phyloP scores from a whole-genome alignment of 2,329 filamentous ascomycete genomes.

The Nemania diffusa region DNA sequence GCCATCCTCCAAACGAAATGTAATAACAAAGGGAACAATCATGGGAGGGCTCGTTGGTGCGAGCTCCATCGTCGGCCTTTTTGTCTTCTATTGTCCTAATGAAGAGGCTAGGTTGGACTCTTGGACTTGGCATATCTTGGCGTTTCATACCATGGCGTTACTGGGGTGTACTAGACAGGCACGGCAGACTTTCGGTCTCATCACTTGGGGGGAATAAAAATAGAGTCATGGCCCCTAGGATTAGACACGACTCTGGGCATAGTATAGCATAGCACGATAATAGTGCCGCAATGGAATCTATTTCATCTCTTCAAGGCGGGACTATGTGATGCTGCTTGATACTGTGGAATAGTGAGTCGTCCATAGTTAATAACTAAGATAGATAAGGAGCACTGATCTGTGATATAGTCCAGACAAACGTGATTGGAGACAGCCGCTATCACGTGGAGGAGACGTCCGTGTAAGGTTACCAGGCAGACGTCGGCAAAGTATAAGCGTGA shows the following conservation, averaged over 20 bases:
- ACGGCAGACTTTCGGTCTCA: constrained; percentile 1
- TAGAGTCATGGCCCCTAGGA: constrained; percentile 25
- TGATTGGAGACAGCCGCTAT: too few species aligned
- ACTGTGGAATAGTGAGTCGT: background rate
- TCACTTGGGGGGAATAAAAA: constrained; percentile 14
- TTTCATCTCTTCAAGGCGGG: background rate
- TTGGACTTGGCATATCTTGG: constrained; percentile 31
- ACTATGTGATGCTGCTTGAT: background rate
- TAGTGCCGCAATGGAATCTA: constrained; percentile 22
- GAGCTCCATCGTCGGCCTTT: background rate
- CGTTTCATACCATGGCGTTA: constrained; percentile 33
- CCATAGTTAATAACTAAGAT: too few species aligned
- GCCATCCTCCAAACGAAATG: background rate
- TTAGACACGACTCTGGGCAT: constrained; percentile 29
- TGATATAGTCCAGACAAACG: too few species aligned
- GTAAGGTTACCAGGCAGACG: too few species aligned
- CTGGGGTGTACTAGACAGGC: constrained; percentile 2
- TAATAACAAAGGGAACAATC: constrained; percentile 14
- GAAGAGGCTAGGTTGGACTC: constrained; percentile 23
- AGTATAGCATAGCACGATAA: constrained; percentile 29
- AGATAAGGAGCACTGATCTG: background rate
- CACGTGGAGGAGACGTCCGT: too few species aligned
- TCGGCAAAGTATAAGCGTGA: too few species aligned
- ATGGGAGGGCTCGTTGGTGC: background rate
- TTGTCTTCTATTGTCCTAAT: constrained; percentile 14